Base-by-base conservation (phyloP, 148 eudicot genomes). In the Polygonum maritimum region DNA sequence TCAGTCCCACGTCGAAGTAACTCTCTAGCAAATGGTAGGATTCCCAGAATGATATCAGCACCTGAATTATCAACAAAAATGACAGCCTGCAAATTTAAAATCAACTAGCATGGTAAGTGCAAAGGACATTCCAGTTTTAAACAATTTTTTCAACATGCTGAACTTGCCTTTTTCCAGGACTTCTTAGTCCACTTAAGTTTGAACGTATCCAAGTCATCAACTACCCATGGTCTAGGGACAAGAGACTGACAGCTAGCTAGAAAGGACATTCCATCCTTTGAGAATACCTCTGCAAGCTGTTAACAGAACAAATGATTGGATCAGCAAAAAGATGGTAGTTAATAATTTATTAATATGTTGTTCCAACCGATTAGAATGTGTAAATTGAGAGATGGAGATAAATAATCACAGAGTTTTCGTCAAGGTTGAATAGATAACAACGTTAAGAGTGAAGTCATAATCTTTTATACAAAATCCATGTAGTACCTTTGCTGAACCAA, bases 221-320 rank as follows among this genome's bases (percentile, higher is more conserved):
- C 84, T 79, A 96, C 99, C 99, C 99, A 96, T 11, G 99, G 99
- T 76, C 97, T 97, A 81, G 99, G 84, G 77, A 96, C 86, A 75
- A 96, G 96, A 79, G 89, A 89, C 81, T 96, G 91, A 84, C 99
- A 92, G 79, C 91, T 92, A 70, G 98, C 97, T 80, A 91, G 84
- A 80, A 92, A 96, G 77, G 99, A 92, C 85, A 96, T 90, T 39
- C 99, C 99, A 80, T 91, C 99, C 86, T 92, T 89, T 73, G 99
- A 91, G 80, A 92, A 96, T 60, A 96, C 88, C 85, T 96, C 99
- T 82, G 98, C 99, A 85, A 96, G 99, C 99, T 96, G 85, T 84
- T 85, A 5, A 36, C 11, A 69, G 69, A 57, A 31, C 38, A 62
- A 33, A 9, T 33, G 75, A 55, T 16, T 69, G 33, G 36, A 58